Conservation (phyloP, 768 basidiomycete genomes). For the Paxillus involutus region DNA sequence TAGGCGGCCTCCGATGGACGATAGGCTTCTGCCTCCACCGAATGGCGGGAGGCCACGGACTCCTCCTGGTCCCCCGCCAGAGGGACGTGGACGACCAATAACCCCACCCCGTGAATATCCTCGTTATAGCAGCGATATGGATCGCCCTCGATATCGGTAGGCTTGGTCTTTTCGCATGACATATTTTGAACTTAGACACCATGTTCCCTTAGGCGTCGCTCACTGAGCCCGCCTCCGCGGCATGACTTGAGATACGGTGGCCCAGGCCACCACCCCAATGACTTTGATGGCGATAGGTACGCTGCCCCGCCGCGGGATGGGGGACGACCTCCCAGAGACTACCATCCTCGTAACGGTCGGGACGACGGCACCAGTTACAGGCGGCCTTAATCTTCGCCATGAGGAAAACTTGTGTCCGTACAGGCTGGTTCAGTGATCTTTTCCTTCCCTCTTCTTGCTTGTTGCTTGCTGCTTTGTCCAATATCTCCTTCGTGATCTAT, state of each 20-base stretch:
- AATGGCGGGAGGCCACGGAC: slow-evolving; percentile 50
- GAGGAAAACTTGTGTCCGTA: slow-evolving; percentile 1
- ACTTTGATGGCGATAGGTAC: slow-evolving; percentile 51
- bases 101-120: slow-evolving; percentile 55
- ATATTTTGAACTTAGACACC: not conserved
- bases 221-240: slow-evolving; percentile 62
- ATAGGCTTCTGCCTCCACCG: slow-evolving; percentile 41
- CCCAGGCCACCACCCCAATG: slow-evolving; percentile 30
- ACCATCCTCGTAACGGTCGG: slow-evolving; percentile 34
- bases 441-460: slow-evolving; percentile 1
- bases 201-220: slow-evolving; percentile 55
- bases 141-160: slow-evolving; percentile 44
- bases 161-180: not conserved
- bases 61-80: slow-evolving; percentile 44
- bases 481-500: not conserved
- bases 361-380: slow-evolving; percentile 32
- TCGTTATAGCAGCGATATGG: slow-evolving; percentile 44
- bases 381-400: slow-evolving; percentile 17
- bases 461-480: not conserved
- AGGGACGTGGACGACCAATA: slow-evolving; percentile 48
- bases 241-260: slow-evolving; percentile 55
- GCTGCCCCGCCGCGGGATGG: slow-evolving; percentile 35
- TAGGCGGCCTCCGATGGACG: slow-evolving; percentile 45
- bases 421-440: slow-evolving; percentile 5
- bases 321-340: slow-evolving; percentile 37